A percentile compares a stretch with the other conserved stretches of the same genome.
These are phyloP conservation scores for Cladosporium phlei DNA, from an alignment of 2,329 filamentous ascomycete genomes.

Conservation along the genomic window DNA sequence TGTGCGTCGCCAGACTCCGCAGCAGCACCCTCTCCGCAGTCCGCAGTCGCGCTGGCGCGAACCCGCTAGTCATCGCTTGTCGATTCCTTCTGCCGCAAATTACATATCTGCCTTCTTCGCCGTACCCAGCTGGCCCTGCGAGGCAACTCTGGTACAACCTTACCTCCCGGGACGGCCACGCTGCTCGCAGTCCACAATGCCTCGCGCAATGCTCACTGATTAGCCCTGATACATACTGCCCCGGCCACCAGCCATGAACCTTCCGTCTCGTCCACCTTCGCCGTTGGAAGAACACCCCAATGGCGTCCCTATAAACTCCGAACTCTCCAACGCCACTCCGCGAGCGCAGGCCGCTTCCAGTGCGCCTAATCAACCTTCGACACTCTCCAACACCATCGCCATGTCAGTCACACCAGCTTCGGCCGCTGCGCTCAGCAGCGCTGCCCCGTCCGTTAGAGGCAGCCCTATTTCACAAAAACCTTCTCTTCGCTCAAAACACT, in stretches of 20 bases:
- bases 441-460: constrained; percentile 32
- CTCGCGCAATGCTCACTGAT: constrained; percentile 12
- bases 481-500: constrained; percentile 18
- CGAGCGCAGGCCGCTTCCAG: constrained; percentile 13
- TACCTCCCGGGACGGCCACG: constrained; percentile 1
- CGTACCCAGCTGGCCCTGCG: not conserved
- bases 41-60: constrained; percentile 14
- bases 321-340: constrained; percentile 7
- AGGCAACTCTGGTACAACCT: constrained; percentile 11
- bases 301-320: constrained; percentile 5
- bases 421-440: constrained; percentile 28
- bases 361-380: constrained; percentile 9
- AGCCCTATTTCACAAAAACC: constrained; percentile 35
- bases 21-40: constrained; percentile 10
- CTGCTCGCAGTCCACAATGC: constrained; percentile 13
- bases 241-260: constrained; percentile 6
- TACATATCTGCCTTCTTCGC: constrained; percentile 4
- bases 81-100: constrained; percentile 5
- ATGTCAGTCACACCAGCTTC: constrained; percentile 25
- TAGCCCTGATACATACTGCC: not conserved
- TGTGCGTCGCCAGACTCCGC: not conserved
- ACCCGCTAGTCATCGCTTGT: constrained; percentile 10
- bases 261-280: constrained; percentile 8
- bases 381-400: constrained; percentile 3
- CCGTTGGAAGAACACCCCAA: constrained; percentile 10